These are phyloP conservation scores for Colletotrichum gloeosporioides DNA, from an alignment of 2,329 filamentous ascomycete species.

Conservation along the genomic window DNA sequence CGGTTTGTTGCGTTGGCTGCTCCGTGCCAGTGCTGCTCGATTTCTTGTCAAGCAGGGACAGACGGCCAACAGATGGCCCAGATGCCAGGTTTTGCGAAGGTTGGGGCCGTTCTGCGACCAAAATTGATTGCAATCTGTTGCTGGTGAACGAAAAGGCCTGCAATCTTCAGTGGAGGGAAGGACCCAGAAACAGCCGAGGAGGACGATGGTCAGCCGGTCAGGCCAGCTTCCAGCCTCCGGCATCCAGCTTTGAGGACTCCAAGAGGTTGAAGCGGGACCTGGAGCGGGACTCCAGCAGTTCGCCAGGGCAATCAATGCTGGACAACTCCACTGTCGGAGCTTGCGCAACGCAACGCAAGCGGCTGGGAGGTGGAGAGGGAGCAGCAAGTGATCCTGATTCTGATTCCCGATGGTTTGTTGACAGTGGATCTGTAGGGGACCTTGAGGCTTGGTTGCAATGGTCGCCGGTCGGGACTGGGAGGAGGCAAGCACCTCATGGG, in stretches of 20 bases:
- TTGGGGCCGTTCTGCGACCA: background rate
- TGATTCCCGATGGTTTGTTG: background rate
- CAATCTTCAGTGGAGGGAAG: conserved; percentile 15
- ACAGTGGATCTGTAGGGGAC: background rate
- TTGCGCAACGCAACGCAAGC: conserved; percentile 1
- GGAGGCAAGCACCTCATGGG: background rate
- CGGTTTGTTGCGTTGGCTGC: background rate
- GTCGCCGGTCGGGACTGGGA: background rate
- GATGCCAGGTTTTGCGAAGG: background rate
- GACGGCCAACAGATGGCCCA: background rate
- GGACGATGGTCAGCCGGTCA: background rate
- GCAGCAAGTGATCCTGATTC: background rate
- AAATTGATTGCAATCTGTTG: background rate
- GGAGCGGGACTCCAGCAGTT: background rate
- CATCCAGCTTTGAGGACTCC: background rate
- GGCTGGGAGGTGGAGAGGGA: background rate
- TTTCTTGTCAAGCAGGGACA: background rate
- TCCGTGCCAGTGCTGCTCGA: background rate
- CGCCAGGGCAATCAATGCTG: conserved; percentile 3
- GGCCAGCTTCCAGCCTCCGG: background rate
- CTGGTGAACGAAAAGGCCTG: background rate
- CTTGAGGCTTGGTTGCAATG: background rate
- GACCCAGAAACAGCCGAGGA: conserved; percentile 9
- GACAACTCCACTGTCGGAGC: conserved; percentile 1
- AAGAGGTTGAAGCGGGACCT: background rate